These are phyloP conservation scores for Melampsora larici-populina DNA, from an alignment of 1,284 basidiomycete species.

Conservation along the genomic window DNA sequence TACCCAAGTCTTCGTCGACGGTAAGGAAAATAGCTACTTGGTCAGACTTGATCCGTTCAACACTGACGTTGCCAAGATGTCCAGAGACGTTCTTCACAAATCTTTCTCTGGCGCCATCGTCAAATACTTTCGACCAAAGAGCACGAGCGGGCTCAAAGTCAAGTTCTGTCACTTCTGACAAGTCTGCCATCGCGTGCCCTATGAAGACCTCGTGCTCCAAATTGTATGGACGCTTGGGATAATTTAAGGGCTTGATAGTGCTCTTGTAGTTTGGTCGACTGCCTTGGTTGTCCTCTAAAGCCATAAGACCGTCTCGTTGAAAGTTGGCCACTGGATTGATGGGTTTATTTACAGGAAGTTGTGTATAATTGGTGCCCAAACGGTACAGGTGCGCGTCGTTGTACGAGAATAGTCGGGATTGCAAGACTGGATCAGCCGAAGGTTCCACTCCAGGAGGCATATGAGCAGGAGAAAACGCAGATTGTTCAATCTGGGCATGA, in stretches of 20 bases:
- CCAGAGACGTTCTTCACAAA: constrained; percentile 73
- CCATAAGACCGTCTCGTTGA: constrained; percentile 39
- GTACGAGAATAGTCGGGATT: constrained; percentile 51
- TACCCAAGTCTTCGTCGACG: constrained; percentile 68
- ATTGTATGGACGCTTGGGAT: constrained; percentile 27
- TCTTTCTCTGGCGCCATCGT: constrained; percentile 65
- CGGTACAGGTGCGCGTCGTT: constrained; percentile 50
- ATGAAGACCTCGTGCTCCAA: constrained; percentile 69
- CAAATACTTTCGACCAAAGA: constrained; percentile 74
- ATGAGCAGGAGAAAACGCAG: constrained; percentile 44
- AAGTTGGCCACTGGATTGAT: constrained; percentile 42
- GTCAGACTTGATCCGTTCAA: constrained; percentile 31
- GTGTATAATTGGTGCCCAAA: constrained; percentile 51
- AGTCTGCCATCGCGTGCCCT: constrained; percentile 68
- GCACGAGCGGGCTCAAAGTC: constrained; percentile 88
- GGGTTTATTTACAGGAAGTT: constrained; percentile 47
- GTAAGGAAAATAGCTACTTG: constrained; percentile 74
- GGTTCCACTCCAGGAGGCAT: constrained; percentile 49
- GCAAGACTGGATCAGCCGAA: constrained; percentile 50
- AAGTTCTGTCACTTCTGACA: constrained; percentile 74
- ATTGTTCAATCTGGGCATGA: constrained; percentile 37
- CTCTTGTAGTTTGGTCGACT: constrained; percentile 37
- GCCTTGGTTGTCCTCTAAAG: constrained; percentile 39
- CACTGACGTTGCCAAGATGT: constrained; percentile 65
- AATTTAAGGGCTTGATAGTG: constrained; percentile 25